Evolutionary conservation across 345 rosid species (phyloP).

Genomic region (Streptanthus diversifolius): DNA sequence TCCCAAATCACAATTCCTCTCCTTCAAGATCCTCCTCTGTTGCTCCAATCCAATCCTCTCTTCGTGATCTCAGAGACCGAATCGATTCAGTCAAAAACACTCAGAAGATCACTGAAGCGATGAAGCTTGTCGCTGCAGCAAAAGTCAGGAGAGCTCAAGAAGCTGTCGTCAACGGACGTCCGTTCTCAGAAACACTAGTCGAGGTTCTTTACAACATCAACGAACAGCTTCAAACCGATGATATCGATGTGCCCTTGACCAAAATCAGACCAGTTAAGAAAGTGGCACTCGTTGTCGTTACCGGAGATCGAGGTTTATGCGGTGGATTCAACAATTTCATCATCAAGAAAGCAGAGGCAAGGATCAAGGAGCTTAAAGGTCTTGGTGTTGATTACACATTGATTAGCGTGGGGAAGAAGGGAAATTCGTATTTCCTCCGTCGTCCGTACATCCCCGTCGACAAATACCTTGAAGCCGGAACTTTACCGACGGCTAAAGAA

Average conservation of each 20-base stretch:
- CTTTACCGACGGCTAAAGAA: constrained; percentile 66
- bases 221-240: constrained; percentile 86
- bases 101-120: constrained; percentile 96
- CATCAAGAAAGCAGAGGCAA: constrained; percentile 73
- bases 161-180: constrained; percentile 84
- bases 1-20: constrained; percentile 42
- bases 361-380: constrained; percentile 62
- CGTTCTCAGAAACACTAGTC: constrained; percentile 88
- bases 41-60: constrained; percentile 62
- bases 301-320: constrained; percentile 90
- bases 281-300: constrained; percentile 85
- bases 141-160: constrained; percentile 98
- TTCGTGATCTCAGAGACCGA: constrained; percentile 75
- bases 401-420: constrained; percentile 91
- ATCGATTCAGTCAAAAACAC: constrained; percentile 86
- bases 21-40: constrained; percentile 51
- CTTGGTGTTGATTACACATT: constrained; percentile 65
- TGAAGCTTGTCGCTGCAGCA: constrained; percentile 97
- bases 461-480: constrained; percentile 44
- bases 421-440: constrained; percentile 66
- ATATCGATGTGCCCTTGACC: constrained; percentile 77
- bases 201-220: constrained; percentile 95
- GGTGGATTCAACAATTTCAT: constrained; percentile 72
- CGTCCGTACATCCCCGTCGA: constrained; percentile 86
- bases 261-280: constrained; percentile 88